phyloP scores from a whole-genome alignment of 768 basidiomycete genomes.

The Cystofilobasidium macerans region DNA sequence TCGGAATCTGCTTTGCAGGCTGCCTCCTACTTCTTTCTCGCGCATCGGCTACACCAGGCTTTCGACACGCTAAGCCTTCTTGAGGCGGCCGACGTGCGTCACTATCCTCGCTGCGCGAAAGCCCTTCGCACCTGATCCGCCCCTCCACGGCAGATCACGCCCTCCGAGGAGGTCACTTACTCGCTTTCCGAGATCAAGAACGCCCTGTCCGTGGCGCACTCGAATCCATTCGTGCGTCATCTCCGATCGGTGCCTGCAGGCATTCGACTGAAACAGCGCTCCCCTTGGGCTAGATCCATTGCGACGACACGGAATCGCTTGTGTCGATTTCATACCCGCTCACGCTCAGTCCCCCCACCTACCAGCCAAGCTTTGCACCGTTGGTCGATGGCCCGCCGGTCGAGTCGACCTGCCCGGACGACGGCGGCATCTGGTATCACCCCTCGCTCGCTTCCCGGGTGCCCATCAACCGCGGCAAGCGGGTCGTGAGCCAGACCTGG shows the following conservation, averaged over 20 bases:
- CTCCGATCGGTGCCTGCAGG: neutral
- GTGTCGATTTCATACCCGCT: slow-evolving; percentile 5
- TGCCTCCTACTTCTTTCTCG: neutral
- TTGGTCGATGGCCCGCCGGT: neutral
- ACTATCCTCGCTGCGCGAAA: too few species aligned
- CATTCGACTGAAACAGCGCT: neutral
- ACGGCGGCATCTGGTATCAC: slow-evolving; percentile 4
- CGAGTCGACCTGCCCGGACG: neutral
- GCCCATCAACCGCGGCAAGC: slow-evolving; percentile 2
- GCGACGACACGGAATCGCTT: neutral
- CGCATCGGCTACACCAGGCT: neutral
- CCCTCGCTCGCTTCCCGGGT: neutral
- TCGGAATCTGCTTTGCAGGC: neutral
- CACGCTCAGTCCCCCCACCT: neutral
- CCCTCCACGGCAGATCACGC: neutral
- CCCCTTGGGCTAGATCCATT: neutral
- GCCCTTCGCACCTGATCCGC: neutral
- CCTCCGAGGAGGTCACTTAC: slow-evolving; percentile 8
- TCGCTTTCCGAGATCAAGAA: neutral
- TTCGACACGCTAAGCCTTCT: neutral
- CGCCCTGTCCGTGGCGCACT: neutral
- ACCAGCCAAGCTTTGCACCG: neutral
- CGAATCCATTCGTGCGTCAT: neutral
- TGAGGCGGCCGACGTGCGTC: slow-evolving; percentile 9
- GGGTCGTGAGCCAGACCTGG: neutral